Conservation (phyloP, 768 basidiomycete genomes). For the Russula emetica region DNA sequence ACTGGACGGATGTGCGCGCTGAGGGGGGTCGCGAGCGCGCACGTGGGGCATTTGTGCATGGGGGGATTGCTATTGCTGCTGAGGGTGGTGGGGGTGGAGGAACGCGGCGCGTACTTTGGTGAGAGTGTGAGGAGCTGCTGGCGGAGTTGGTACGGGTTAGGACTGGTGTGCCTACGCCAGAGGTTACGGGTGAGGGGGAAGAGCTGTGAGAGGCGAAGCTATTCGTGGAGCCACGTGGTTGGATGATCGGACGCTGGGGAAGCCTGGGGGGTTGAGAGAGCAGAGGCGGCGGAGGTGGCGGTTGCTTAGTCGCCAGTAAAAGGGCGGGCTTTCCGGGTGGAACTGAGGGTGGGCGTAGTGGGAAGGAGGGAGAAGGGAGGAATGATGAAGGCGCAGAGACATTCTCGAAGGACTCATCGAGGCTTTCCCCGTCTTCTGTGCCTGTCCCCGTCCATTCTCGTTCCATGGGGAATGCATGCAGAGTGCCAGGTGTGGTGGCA, state of each 20-base stretch:
- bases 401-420: slow-evolving; percentile 65
- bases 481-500: slow-evolving; percentile 26
- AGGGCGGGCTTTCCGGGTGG: slow-evolving; percentile 27
- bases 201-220: slow-evolving; percentile 24
- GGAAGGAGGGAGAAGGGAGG: slow-evolving; percentile 37
- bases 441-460: slow-evolving; percentile 34
- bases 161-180: slow-evolving; percentile 36
- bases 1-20: slow-evolving; percentile 36
- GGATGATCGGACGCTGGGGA: slow-evolving; percentile 20
- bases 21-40: slow-evolving; percentile 29
- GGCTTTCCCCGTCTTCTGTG: slow-evolving; percentile 50
- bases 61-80: background rate
- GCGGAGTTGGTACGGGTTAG: slow-evolving; percentile 1
- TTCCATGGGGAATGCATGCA: slow-evolving; percentile 43
- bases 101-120: slow-evolving; percentile 14
- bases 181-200: slow-evolving; percentile 38
- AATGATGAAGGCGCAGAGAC: slow-evolving; percentile 47
- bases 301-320: background rate
- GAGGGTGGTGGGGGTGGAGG: slow-evolving; percentile 5
- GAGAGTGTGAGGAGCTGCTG: slow-evolving; percentile 9
- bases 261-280: slow-evolving; percentile 21
- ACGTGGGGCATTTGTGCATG: background rate
- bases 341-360: slow-evolving; percentile 29
- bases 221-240: background rate
- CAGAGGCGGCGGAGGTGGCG: background rate